phyloP scores from a whole-genome alignment of 2,329 filamentous ascomycete genomes.

The Colletotrichum sp. region DNA sequence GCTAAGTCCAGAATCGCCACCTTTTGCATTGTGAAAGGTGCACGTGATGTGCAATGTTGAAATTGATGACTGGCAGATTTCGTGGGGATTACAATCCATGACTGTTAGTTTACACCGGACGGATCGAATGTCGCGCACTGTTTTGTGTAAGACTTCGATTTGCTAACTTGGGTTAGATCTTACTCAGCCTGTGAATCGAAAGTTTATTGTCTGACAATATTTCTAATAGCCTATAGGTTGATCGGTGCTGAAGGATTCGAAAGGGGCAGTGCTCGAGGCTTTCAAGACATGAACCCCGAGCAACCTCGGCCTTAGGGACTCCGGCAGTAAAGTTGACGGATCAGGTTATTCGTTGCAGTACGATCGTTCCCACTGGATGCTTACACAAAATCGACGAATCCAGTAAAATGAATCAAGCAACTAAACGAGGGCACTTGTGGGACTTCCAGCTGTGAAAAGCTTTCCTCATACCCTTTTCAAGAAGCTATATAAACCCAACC shows the following conservation, averaged over 20 bases:
- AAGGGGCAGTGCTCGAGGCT: background rate
- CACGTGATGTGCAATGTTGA: background rate
- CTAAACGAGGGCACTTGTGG: background rate
- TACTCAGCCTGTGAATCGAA: background rate
- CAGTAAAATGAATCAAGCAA: background rate
- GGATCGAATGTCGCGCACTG: background rate
- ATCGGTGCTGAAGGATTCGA: background rate
- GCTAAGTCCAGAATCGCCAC: background rate
- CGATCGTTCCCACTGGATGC: background rate
- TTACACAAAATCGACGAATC: background rate
- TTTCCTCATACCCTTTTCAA: background rate
- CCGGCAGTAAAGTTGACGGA: background rate
- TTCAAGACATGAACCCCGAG: background rate
- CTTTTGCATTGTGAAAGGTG: background rate
- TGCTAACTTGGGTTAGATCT: background rate
- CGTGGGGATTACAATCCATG: background rate
- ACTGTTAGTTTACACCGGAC: background rate
- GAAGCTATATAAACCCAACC: background rate
- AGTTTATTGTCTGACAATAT: background rate
- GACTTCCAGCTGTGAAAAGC: background rate
- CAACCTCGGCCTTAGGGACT: background rate
- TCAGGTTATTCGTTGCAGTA: background rate
- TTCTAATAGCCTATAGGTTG: background rate
- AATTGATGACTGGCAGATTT: background rate
- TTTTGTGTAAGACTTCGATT: background rate